Evolutionary conservation across 2,329 filamentous ascomycete genomes (phyloP), one percentile per base, ranked within the genome.

Genomic region (Arachnomyces sp.): DNA sequence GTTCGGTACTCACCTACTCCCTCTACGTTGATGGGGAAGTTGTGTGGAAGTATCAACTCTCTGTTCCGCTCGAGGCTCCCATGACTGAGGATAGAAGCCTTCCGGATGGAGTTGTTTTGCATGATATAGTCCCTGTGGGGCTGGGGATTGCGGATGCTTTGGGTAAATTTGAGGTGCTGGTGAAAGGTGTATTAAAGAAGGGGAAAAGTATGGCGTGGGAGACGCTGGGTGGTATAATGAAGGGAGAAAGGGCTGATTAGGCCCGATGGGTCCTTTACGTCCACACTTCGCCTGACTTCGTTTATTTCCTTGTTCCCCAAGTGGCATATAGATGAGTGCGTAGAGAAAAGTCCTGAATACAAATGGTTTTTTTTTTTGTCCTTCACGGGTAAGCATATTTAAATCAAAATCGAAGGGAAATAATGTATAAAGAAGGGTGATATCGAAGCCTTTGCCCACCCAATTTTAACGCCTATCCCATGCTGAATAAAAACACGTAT

Each of bases 11-110:
- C 28, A 81, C 80, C 34, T 96, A 94, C 56, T 75, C 78, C 3
- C 67, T 95, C 2, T 95, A 83, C 57, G 73, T 95, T 13, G 84
- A 94, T 58, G 90, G 88, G 2, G 65, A 76, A 32, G 81, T 90
- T 58, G 72, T 71, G 2, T 96, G 90, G 90, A 82, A 59, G 39
- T 68, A 70, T 46, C 52, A 52, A 31, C 56, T 70, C 3, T 57
- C 54, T 39, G 58, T 64, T 15, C 65, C 65, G 0, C 31, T 63
- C 15, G 43, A 29, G 16, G 40, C 20, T 37, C 40, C 11, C 42
- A 34, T 2, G 42, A 45, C 35, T 13, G 35, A 34, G 25, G 38
- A 37, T 12, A 31, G 39, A 16, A 20, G 28, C 11, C 38, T 63
- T 13, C 55, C 56, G 2, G 51, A 59, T 12, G 62, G 61, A 4